Conservation (phyloP, 2,329 filamentous ascomycete genomes). For the Gaeumannomyces tritici region DNA sequence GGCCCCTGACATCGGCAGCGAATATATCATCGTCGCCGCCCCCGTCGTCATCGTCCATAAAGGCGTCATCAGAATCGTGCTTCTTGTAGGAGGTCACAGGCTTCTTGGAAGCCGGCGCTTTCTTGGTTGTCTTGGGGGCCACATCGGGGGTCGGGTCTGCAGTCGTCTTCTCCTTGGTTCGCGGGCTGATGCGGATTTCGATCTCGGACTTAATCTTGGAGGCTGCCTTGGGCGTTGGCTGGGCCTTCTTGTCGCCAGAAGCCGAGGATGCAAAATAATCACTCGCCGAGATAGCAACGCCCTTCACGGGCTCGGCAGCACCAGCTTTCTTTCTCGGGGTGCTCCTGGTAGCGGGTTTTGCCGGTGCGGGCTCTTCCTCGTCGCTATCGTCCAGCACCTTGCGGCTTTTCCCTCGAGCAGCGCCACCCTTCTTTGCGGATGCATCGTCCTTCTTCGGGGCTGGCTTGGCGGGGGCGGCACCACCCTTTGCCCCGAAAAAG, state of each 20-base stretch:
- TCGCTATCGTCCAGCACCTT: slow-evolving; percentile 76
- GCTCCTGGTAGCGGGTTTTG: slow-evolving; percentile 43
- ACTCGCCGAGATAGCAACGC: slow-evolving; percentile 43
- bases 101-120: slow-evolving; percentile 28
- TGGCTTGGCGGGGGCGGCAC: slow-evolving; percentile 41
- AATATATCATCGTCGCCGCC: slow-evolving; percentile 79
- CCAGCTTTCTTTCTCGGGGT: slow-evolving; percentile 43
- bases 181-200: slow-evolving; percentile 43
- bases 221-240: slow-evolving; percentile 29
- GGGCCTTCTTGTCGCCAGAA: slow-evolving; percentile 27
- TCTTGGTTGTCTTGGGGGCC: slow-evolving; percentile 17
- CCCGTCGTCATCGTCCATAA: slow-evolving; percentile 57
- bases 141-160: slow-evolving; percentile 8
- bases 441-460: slow-evolving; percentile 35
- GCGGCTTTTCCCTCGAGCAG: slow-evolving; percentile 33
- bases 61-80: slow-evolving; percentile 36
- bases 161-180: slow-evolving; percentile 29
- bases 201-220: slow-evolving; percentile 30
- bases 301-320: slow-evolving; percentile 31
- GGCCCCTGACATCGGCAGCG: slow-evolving; percentile 58
- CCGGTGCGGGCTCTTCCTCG: slow-evolving; percentile 42
- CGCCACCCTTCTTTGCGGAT: slow-evolving; percentile 31
- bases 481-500: slow-evolving; percentile 76
- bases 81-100: slow-evolving; percentile 29
- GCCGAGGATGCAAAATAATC: slow-evolving; percentile 47